These are phyloP conservation scores for Medicago arabica DNA, from an alignment of 306 rosid species.

Conservation along the genomic window DNA sequence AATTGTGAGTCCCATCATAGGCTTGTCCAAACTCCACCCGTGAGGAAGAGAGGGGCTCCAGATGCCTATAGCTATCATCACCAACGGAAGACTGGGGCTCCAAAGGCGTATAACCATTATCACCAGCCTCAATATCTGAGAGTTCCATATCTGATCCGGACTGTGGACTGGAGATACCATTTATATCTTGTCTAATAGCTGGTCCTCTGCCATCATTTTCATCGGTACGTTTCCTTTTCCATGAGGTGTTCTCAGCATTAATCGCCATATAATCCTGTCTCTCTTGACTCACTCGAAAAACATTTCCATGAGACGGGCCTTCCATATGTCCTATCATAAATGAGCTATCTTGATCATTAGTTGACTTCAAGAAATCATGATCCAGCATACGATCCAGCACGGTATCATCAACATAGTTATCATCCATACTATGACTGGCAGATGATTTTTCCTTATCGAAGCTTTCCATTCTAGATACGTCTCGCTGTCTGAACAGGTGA, in stretches of 20 bases:
- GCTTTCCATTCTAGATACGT: conserved; percentile 35
- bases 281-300: conserved; percentile 6
- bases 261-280: conserved; percentile 35
- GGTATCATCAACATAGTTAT: conserved; percentile 31
- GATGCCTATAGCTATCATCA: conserved; percentile 33
- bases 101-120: conserved; percentile 30
- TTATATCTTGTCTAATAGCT: conserved; percentile 36
- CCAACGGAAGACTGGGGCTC: conserved; percentile 39
- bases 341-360: conserved; percentile 45
- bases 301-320: conserved; percentile 28
- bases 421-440: conserved; percentile 40
- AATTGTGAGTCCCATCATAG: conserved; percentile 35
- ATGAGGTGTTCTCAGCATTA: conserved; percentile 44
- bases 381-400: conserved; percentile 38
- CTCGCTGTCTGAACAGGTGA: conserved; percentile 48
- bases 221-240: conserved; percentile 45
- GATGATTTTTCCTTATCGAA: conserved; percentile 26
- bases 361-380: conserved; percentile 39
- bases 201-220: conserved; percentile 35
- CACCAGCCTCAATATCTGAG: conserved; percentile 39
- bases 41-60: conserved; percentile 43
- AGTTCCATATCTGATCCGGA: conserved; percentile 37
- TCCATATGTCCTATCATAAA: conserved; percentile 32
- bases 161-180: conserved; percentile 33
- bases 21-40: conserved; percentile 34